phyloP scores from a whole-genome alignment of 2,329 filamentous ascomycete genomes.

The Blumeria graminis region DNA sequence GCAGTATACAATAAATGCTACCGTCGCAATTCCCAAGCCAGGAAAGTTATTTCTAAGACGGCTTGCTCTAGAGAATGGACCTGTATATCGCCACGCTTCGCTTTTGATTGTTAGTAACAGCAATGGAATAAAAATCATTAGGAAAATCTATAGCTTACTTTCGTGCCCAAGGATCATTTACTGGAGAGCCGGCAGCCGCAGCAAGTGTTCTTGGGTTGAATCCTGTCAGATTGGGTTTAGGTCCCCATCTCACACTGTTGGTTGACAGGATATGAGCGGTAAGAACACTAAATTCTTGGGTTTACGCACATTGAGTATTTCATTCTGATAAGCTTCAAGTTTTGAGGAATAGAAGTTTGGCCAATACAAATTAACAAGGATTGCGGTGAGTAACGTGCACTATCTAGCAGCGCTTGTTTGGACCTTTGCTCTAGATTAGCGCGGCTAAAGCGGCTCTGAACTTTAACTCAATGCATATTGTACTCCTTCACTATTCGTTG shows the following conservation, averaged over 20 bases:
- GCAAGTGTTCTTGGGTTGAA: conserved; percentile 72
- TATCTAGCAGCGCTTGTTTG: no score
- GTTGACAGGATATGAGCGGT: background rate
- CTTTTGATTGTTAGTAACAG: conserved; percentile 33
- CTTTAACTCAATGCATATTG: no score
- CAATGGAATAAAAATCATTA: conserved; percentile 4
- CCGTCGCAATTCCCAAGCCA: conserved; percentile 74
- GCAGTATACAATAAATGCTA: conserved; percentile 77
- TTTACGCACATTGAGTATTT: no score
- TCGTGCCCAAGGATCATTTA: conserved; percentile 42
- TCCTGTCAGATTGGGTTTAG: conserved; percentile 56
- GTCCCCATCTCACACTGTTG: conserved; percentile 15
- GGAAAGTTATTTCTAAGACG: conserved; percentile 73
- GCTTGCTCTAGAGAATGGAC: conserved; percentile 69
- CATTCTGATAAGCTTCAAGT: no score
- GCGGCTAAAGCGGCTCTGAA: no score
- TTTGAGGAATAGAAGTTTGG: no score
- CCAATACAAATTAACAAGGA: no score
- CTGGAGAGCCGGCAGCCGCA: conserved; percentile 37
- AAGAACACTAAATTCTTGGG: no score
- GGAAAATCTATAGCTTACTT: conserved; percentile 22
- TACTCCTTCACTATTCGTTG: no score
- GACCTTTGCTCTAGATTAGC: no score
- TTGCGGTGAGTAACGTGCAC: no score
- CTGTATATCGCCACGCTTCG: conserved; percentile 85